These are phyloP conservation scores for Adansonia grandidieri DNA, from an alignment of 441 rosid genomes.

Conservation along the genomic window DNA sequence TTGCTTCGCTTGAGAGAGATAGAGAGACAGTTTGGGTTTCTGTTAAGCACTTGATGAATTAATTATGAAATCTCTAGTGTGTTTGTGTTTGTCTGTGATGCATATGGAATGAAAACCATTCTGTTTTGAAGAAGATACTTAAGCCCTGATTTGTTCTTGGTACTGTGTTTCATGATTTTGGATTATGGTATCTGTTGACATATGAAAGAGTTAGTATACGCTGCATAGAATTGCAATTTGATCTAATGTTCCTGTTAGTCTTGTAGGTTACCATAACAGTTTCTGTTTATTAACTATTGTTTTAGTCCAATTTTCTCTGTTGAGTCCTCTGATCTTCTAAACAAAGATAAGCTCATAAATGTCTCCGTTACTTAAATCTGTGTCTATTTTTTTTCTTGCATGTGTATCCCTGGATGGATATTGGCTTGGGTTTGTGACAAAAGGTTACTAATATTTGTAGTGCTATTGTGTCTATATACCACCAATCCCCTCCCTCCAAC, in stretches of 20 bases:
- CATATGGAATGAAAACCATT: not conserved
- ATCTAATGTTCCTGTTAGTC: not conserved
- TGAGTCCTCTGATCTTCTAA: conserved; percentile 10
- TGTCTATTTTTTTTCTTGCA: not conserved
- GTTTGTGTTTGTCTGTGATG: not conserved
- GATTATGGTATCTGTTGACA: not conserved
- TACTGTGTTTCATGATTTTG: not conserved
- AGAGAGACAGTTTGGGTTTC: not conserved
- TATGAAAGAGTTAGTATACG: not conserved
- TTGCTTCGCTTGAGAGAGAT: not conserved
- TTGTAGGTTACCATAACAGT: not conserved
- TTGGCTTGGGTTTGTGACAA: not conserved
- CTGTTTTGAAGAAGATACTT: not conserved
- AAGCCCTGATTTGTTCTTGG: not conserved
- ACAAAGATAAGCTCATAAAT: not conserved
- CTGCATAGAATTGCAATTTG: not conserved
- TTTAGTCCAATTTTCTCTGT: not conserved
- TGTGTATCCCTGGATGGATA: not conserved
- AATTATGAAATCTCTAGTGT: not conserved
- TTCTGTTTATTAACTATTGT: not conserved
- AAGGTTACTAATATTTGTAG: not conserved
- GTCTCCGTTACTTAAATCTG: not conserved
- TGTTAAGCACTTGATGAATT: not conserved
- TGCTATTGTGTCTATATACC: not conserved
- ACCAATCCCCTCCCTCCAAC: not conserved